Conservation (phyloP, 352 stramenopile genomes). For the Phytophthora meadii region DNA sequence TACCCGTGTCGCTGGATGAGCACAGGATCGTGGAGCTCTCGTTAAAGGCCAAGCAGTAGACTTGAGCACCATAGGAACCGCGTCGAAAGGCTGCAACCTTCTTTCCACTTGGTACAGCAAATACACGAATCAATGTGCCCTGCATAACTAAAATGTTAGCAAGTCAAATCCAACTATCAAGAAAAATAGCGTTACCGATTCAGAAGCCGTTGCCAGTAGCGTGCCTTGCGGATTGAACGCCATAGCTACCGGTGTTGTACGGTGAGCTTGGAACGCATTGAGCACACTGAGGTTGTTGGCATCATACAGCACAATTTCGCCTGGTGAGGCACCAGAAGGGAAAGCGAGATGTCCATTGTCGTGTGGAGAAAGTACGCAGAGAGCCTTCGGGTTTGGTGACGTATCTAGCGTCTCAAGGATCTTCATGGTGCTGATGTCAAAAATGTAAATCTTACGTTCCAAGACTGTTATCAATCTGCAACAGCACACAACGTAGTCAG, state of each 20-base stretch:
- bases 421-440: slow-evolving; percentile 95
- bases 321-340: slow-evolving; percentile 77
- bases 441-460: slow-evolving; percentile 93
- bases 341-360: slow-evolving; percentile 89
- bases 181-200: slow-evolving; percentile 64
- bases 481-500: slow-evolving; percentile 7
- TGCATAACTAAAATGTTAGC: slow-evolving; percentile 33
- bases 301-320: slow-evolving; percentile 93
- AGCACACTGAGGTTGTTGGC: slow-evolving; percentile 92
- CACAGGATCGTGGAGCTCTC: slow-evolving; percentile 93
- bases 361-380: slow-evolving; percentile 87
- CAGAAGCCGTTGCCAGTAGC: slow-evolving; percentile 90
- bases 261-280: slow-evolving; percentile 92
- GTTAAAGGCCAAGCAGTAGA: slow-evolving; percentile 98
- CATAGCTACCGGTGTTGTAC: slow-evolving; percentile 87
- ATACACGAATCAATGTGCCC: slow-evolving; percentile 98
- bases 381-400: slow-evolving; percentile 83
- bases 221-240: slow-evolving; percentile 89
- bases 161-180: not conserved
- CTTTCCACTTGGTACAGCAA: slow-evolving; percentile 92
- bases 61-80: slow-evolving; percentile 95
- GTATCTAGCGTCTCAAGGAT: slow-evolving; percentile 93
- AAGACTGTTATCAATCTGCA: slow-evolving; percentile 82
- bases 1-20: slow-evolving; percentile 96
- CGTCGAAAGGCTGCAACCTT: slow-evolving; percentile 94